These are phyloP conservation scores for Geranium rotundifolium DNA, from an alignment of 345 rosid genomes.

Conservation along the genomic window DNA sequence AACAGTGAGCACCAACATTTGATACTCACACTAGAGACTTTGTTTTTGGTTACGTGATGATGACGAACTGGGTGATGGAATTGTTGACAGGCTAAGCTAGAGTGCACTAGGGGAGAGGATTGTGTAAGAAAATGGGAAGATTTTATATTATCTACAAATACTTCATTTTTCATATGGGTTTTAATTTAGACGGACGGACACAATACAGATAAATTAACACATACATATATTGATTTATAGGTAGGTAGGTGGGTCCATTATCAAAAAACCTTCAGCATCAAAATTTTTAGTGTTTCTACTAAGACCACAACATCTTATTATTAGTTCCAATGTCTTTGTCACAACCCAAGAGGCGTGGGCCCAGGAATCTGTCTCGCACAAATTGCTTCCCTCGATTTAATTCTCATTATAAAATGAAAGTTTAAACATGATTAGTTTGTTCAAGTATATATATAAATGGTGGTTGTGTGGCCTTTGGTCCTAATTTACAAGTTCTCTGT, in stretches of 20 bases:
- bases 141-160: not conserved
- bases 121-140: slow-evolving; percentile 38
- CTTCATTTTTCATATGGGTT: no score
- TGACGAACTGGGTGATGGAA: slow-evolving; percentile 67
- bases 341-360: slow-evolving; percentile 32
- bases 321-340: slow-evolving; percentile 43
- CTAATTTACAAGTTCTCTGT: slow-evolving; percentile 18
- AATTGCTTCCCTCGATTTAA: not conserved
- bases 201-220: no score
- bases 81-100: slow-evolving; percentile 43
- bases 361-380: slow-evolving; percentile 20
- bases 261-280: not conserved
- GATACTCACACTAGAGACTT: not conserved
- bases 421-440: not conserved
- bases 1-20: not conserved
- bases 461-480: slow-evolving; percentile 35
- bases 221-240: no score
- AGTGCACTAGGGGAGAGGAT: slow-evolving; percentile 39
- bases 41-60: slow-evolving; percentile 38
- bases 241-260: not conserved
- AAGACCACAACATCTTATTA: slow-evolving; percentile 25
- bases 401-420: not conserved
- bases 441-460: slow-evolving; percentile 19
- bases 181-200: no score
- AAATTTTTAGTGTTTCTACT: slow-evolving; percentile 9